phyloP scores from a whole-genome alignment of 371 early-diverging fungal species.

The Mucor circinelloides region DNA sequence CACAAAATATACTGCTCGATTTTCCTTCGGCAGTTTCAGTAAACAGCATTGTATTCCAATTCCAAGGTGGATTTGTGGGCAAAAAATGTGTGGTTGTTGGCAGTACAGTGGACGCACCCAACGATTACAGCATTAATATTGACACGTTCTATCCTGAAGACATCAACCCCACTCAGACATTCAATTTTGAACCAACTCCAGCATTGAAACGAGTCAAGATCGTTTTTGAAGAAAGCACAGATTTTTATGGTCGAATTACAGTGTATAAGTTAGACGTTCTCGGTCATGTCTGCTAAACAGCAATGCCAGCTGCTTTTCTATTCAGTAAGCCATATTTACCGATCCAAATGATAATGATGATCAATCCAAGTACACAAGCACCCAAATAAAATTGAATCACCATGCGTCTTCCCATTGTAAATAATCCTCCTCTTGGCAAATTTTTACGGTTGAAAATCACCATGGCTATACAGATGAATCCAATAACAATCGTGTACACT shows the following conservation, averaged over 20 bases:
- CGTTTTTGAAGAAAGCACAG: slow-evolving; percentile 77
- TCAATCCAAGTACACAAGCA: slow-evolving; percentile 42
- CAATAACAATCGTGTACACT: slow-evolving; percentile 38
- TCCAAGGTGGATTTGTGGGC: slow-evolving; percentile 94
- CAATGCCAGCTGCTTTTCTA: slow-evolving; percentile 38
- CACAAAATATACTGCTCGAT: slow-evolving; percentile 82
- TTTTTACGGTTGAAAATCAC: slow-evolving; percentile 27
- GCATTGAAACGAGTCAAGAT: slow-evolving; percentile 59
- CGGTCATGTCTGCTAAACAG: slow-evolving; percentile 29
- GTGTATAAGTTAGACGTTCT: slow-evolving; percentile 79
- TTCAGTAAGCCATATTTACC: slow-evolving; percentile 47
- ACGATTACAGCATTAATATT: slow-evolving; percentile 49
- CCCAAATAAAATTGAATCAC: slow-evolving; percentile 52
- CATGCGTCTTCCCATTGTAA: slow-evolving; percentile 49
- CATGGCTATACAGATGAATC: slow-evolving; percentile 22
- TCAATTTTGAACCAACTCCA: slow-evolving; percentile 15
- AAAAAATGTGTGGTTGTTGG: slow-evolving; percentile 62
- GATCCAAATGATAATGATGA: slow-evolving; percentile 51
- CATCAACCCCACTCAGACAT: slow-evolving; percentile 56
- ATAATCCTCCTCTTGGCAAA: slow-evolving; percentile 36
- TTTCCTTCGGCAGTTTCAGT: slow-evolving; percentile 60
- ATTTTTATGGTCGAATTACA: slow-evolving; percentile 89
- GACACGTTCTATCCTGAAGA: slow-evolving; percentile 70
- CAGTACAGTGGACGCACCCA: slow-evolving; percentile 29
- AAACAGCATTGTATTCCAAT: slow-evolving; percentile 63